Conservation (phyloP, 306 rosid genomes). For the Ormosia emarginata region DNA sequence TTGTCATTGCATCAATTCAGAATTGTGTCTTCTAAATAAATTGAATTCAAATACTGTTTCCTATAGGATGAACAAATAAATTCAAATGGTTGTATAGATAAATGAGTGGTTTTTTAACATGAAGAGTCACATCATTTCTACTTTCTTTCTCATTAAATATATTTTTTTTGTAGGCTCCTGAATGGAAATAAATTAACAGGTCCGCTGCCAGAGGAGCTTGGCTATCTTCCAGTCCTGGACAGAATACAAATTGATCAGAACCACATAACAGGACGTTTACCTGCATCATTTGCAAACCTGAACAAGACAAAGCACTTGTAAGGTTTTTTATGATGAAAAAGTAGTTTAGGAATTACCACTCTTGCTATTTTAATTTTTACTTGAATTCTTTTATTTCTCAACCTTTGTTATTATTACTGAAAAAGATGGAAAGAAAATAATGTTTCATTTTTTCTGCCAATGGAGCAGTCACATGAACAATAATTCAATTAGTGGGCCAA, state of each 20-base stretch:
- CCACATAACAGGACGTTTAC: constrained; percentile 67
- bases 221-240: constrained; percentile 58
- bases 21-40: constrained; percentile 3
- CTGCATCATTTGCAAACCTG: constrained; percentile 69
- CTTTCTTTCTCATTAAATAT: neutral
- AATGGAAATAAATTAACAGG: constrained; percentile 81
- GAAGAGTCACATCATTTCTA: neutral
- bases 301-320: constrained; percentile 68
- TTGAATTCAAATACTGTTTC: constrained; percentile 4
- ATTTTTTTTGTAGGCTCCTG: constrained; percentile 56
- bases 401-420: neutral
- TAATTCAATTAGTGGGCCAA: constrained; percentile 85
- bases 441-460: neutral
- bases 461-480: constrained; percentile 95
- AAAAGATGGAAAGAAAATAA: constrained; percentile 3
- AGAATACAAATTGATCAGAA: constrained; percentile 82
- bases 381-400: constrained; percentile 8
- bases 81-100: neutral
- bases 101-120: neutral
- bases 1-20: constrained; percentile 1
- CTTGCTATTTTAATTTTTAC: neutral
- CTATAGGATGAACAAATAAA: neutral
- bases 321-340: constrained; percentile 38
- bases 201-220: constrained; percentile 77
- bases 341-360: neutral